These are phyloP conservation scores for Pueraria montana DNA, from an alignment of 306 rosid species.

Conservation along the genomic window DNA sequence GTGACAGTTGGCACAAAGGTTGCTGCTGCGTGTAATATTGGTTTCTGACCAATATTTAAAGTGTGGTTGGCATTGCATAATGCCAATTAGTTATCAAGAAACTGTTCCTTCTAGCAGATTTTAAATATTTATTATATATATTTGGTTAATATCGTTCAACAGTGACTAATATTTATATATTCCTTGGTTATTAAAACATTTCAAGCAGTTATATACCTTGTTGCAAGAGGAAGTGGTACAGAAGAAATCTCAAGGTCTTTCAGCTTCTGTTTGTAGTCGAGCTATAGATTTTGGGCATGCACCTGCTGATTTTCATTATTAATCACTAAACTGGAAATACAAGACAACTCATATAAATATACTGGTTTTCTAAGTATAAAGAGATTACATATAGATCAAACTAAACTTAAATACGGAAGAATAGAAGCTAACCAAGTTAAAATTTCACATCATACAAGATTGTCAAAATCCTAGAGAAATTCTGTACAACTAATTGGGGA, in stretches of 20 bases:
- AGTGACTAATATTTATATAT: constrained; percentile 29
- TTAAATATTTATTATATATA: constrained; percentile 32
- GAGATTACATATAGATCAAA: not conserved
- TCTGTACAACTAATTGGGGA: not conserved
- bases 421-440: not conserved
- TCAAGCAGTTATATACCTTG: not conserved
- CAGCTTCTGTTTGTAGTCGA: constrained; percentile 8
- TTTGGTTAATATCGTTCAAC: constrained; percentile 37
- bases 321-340: not conserved
- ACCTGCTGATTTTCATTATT: constrained; percentile 12
- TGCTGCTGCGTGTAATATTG: constrained; percentile 43
- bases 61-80: constrained; percentile 42
- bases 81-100: constrained; percentile 42
- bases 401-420: constrained; percentile 6
- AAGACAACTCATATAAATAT: not conserved
- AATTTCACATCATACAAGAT: not conserved
- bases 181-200: not conserved
- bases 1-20: constrained; percentile 52
- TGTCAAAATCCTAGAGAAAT: constrained; percentile 5
- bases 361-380: constrained; percentile 2
- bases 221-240: constrained; percentile 17
- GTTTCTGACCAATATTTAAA: constrained; percentile 51
- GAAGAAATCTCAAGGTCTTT: constrained; percentile 35
- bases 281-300: not conserved
- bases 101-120: constrained; percentile 41